Evolutionary conservation across 1,284 basidiomycete genomes (phyloP).

Genomic region (Pascua guehoae): DNA sequence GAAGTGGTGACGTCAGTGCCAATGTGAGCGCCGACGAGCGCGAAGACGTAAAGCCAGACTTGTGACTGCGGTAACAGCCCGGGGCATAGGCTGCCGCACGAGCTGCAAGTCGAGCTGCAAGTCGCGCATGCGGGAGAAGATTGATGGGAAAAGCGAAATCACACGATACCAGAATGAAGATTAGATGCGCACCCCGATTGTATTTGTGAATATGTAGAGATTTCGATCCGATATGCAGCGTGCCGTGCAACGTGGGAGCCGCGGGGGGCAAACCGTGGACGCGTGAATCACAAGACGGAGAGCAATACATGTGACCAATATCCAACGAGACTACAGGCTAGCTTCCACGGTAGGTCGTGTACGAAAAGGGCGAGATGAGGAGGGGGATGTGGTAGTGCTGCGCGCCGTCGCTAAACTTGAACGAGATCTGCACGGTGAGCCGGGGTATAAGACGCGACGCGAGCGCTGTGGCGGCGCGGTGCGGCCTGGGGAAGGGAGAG

Average conservation of each 20-base stretch:
- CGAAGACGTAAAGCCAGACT: neutral
- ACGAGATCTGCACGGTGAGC: slow-evolving; percentile 60
- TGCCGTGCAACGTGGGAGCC: too few species aligned
- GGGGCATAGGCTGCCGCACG: too few species aligned
- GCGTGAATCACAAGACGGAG: too few species aligned
- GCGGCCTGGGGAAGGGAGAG: too few species aligned
- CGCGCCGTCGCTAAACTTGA: slow-evolving; percentile 62
- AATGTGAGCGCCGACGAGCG: slow-evolving; percentile 24
- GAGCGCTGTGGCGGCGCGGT: neutral
- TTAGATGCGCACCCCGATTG: neutral
- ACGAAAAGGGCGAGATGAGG: slow-evolving; percentile 84
- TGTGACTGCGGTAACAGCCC: neutral
- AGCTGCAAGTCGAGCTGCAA: too few species aligned
- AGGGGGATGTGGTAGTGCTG: slow-evolving; percentile 90
- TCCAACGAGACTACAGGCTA: slow-evolving; percentile 35
- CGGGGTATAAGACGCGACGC: neutral
- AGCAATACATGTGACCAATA: too few species aligned
- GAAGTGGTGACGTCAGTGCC: slow-evolving; percentile 13
- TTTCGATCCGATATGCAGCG: too few species aligned
- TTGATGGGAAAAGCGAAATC: too few species aligned
- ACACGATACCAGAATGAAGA: too few species aligned
- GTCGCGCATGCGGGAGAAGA: too few species aligned
- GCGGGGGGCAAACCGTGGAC: too few species aligned
- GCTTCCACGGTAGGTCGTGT: slow-evolving; percentile 87
- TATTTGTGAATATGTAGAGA: slow-evolving; percentile 1